phyloP scores from a whole-genome alignment of 139 green algal species.

The Micractinium conductrix region DNA sequence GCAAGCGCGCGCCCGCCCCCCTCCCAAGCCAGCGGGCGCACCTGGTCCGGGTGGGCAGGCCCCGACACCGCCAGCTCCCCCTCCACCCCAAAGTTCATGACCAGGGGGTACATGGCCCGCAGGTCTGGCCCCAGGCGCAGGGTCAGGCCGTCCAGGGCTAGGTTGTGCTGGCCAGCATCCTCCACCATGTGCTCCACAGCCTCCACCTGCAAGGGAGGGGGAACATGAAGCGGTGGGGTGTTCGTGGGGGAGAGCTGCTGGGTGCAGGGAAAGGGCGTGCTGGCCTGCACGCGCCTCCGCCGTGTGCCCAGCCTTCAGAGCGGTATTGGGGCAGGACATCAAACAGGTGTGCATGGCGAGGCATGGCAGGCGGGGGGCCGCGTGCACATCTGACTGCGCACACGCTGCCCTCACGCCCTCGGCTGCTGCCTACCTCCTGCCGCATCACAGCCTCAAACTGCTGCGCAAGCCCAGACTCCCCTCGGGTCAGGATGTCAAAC shows the following conservation, averaged over 20 bases:
- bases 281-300: neutral
- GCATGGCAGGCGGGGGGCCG: too few relatives aligned
- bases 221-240: neutral
- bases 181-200: slow-evolving; percentile 45
- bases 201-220: slow-evolving; percentile 22
- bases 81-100: slow-evolving; percentile 87
- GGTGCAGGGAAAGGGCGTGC: neutral
- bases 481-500: slow-evolving; percentile 70
- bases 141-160: slow-evolving; percentile 53
- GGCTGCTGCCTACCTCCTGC: slow-evolving; percentile 34
- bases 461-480: slow-evolving; percentile 36
- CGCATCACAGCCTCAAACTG: slow-evolving; percentile 39
- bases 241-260: too few relatives aligned
- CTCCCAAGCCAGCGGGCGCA: neutral
- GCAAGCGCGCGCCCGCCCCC: too few relatives aligned
- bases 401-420: neutral
- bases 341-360: neutral
- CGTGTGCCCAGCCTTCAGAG: too few relatives aligned
- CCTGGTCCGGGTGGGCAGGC: slow-evolving; percentile 58
- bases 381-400: neutral
- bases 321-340: neutral
- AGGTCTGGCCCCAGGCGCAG: slow-evolving; percentile 91
- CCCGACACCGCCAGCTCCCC: slow-evolving; percentile 78
- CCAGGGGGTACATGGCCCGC: slow-evolving; percentile 88
- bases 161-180: slow-evolving; percentile 39